Evolutionary conservation across 352 stramenopile species (phyloP).

Genomic region (Phytophthora ramorum): DNA sequence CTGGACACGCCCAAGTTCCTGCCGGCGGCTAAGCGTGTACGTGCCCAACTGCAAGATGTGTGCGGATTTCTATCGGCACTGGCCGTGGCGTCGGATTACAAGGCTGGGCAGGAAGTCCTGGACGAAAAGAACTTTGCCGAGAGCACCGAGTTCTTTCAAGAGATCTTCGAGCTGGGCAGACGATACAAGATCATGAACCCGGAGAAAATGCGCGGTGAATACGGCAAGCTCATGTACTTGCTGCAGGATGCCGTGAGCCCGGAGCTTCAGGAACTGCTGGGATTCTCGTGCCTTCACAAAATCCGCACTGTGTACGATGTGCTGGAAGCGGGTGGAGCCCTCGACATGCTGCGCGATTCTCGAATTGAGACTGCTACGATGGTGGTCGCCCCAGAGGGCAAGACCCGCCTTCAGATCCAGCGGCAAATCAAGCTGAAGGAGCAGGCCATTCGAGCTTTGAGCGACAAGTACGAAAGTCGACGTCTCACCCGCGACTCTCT

Average conservation of each 20-base stretch:
- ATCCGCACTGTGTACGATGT: constrained; percentile 93
- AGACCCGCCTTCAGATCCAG: constrained; percentile 91
- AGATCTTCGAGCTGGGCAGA: constrained; percentile 94
- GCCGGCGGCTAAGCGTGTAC: constrained; percentile 78
- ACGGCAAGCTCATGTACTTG: constrained; percentile 96
- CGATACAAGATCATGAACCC: constrained; percentile 99
- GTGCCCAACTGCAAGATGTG: constrained; percentile 92
- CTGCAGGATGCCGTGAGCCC: constrained; percentile 91
- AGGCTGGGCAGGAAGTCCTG: constrained; percentile 84
- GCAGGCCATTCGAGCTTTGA: constrained; percentile 88
- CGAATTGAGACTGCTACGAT: constrained; percentile 94
- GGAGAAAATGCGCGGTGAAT: constrained; percentile 97
- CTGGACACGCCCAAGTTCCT: constrained; percentile 85
- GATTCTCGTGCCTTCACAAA: constrained; percentile 80
- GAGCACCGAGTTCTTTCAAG: constrained; percentile 90
- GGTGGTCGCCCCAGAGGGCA: constrained; percentile 93
- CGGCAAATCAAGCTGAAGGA: constrained; percentile 95
- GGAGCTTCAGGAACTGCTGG: constrained; percentile 85
- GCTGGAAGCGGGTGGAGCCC: constrained; percentile 71
- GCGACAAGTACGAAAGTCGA: constrained; percentile 66
- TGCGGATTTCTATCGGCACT: constrained; percentile 92
- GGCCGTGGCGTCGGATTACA: constrained; percentile 92
- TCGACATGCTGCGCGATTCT: constrained; percentile 85
- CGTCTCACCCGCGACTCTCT: constrained; percentile 84
- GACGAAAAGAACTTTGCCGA: constrained; percentile 92